Evolutionary conservation across 257 asterid genomes (phyloP), one percentile per base, ranked within the genome.

Genomic region (Cruciata laevipes): DNA sequence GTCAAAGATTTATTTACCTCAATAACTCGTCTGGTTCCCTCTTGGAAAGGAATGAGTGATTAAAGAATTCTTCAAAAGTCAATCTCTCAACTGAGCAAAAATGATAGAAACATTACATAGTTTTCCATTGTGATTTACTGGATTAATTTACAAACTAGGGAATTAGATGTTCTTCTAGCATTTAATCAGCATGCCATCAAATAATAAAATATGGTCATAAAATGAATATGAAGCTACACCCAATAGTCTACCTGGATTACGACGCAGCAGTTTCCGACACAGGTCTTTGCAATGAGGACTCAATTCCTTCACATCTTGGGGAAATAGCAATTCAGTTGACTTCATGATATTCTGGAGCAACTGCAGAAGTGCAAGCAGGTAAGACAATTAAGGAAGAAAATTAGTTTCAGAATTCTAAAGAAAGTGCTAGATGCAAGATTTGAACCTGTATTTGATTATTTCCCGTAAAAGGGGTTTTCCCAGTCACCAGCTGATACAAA

Each of bases 21-120:
- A 65, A 49, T 12, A 80, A 53, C 58, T 82, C 85, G 77, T 81
- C 85, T 23, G 86, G 83, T 65, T 78, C 85, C 75, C 75, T 79
- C 68, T 77, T 83, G 55, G 90, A 83, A 67, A 91, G 87, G 83
- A 81, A 91, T 61, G 95, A 88, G 80, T 91, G 98, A 84, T 87
- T 83, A 77, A 91, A 91, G 73, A 91, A 89, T 77, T 91, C 98
- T 72, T 87, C 96, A 83, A 87, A 91, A 21, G 96, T 87, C 90
- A 91, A 75, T 47, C 96, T 81, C 82, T 85, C 94, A 83, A 89
- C 98, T 91, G 88, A 23, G 71, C 17, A 44, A 24, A 24, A 66
- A 70, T 38, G 60, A 69, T 25, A 42, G 37, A 21, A 10, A 52
- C 2, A 7, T 32, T 2, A 20, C 14, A 23, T 55, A 21, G 9